Conservation (phyloP, 2,329 filamentous ascomycete genomes). For the Hymenoscyphus occultus region DNA sequence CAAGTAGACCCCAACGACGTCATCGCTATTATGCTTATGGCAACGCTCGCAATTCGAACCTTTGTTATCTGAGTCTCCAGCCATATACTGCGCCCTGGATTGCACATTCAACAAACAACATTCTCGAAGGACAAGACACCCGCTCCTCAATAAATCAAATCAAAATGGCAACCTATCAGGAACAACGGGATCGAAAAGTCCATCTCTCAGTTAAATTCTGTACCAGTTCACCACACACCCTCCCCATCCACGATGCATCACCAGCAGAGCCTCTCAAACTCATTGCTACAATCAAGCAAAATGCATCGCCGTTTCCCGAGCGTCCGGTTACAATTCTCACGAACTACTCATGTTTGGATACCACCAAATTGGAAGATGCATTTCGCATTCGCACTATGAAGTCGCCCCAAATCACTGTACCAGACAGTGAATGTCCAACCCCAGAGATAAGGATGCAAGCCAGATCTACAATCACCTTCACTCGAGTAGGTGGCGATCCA, state of each 20-base stretch:
- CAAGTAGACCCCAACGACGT: not conserved
- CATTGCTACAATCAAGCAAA: not conserved
- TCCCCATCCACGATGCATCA: not conserved
- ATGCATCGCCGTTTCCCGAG: not conserved
- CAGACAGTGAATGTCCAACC: not conserved
- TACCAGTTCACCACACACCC: not conserved
- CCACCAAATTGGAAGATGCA: not conserved
- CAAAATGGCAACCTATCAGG: not conserved
- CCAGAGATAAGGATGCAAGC: not conserved
- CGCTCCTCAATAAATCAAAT: not conserved
- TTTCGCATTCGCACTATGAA: not conserved
- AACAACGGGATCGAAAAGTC: not conserved
- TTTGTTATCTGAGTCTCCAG: not conserved
- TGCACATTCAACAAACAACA: not conserved
- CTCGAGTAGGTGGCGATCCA: not conserved
- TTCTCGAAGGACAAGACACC: not conserved
- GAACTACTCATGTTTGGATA: not conserved
- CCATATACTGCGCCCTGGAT: not conserved
- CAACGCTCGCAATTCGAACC: not conserved
- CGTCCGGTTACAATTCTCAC: not conserved
- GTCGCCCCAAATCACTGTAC: not conserved
- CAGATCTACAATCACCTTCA: not conserved
- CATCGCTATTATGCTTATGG: not conserved
- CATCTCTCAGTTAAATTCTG: not conserved
- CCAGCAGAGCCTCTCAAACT: not conserved